These are phyloP conservation scores for Petasospora fabianii DNA, from an alignment of 1,139 yeast species.

Conservation along the genomic window DNA sequence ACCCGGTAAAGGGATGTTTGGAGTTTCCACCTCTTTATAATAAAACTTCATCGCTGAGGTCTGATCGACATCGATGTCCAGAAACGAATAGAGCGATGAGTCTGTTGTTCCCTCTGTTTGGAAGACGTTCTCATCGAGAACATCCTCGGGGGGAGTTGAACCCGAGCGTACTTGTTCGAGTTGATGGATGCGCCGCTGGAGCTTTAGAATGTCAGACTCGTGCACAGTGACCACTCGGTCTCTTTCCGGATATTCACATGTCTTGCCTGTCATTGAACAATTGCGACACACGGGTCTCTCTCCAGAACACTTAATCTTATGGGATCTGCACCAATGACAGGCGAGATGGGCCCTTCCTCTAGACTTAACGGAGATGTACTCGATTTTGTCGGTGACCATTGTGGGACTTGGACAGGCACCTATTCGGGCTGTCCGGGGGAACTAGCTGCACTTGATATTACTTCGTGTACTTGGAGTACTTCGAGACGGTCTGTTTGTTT, in stretches of 20 bases:
- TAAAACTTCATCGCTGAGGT: conserved; percentile 15
- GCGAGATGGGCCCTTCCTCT: conserved; percentile 28
- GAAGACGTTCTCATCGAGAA: conserved; percentile 22
- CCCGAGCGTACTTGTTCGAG: conserved; percentile 31
- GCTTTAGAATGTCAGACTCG: conserved; percentile 45
- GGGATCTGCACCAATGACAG: conserved; percentile 38
- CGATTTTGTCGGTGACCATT: background rate
- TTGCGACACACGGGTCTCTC: conserved; percentile 22
- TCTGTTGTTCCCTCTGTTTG: conserved; percentile 32
- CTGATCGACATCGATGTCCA: conserved; percentile 22
- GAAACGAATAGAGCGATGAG: conserved; percentile 30
- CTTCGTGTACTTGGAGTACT: too few species aligned
- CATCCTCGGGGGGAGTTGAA: conserved; percentile 15
- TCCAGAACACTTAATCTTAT: conserved; percentile 39
- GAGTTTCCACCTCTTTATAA: conserved; percentile 12
- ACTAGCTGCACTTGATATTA: too few species aligned
- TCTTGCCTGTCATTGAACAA: conserved; percentile 26
- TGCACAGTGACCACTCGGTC: conserved; percentile 49
- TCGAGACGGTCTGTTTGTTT: too few species aligned
- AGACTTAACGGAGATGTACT: conserved; percentile 15
- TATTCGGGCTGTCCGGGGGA: background rate
- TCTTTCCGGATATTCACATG: conserved; percentile 46
- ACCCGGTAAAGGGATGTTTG: conserved; percentile 30
- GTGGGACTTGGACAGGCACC: too few species aligned
- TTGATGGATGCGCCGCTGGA: conserved; percentile 40